Percentiles rank a stretch among this genome's conserved stretches.
These are phyloP conservation scores for Hevea brasiliensis DNA, from an alignment of 345 rosid genomes.

Conservation along the genomic window DNA sequence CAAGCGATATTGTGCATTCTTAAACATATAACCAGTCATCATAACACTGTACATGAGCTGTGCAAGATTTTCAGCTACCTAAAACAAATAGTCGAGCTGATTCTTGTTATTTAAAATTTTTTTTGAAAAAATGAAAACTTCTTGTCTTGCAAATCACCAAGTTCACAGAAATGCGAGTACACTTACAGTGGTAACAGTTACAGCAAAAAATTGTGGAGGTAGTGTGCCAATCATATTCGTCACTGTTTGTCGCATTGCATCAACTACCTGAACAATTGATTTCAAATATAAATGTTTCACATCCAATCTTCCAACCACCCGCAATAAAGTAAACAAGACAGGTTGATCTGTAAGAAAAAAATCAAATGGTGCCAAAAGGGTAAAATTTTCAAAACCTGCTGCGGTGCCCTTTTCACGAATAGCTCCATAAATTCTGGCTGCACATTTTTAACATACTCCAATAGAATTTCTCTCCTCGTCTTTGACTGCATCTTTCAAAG, in stretches of 20 bases:
- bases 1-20: constrained; percentile 82
- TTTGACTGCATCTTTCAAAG: constrained; percentile 44
- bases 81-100: constrained; percentile 26
- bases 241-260: constrained; percentile 95
- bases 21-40: constrained; percentile 99
- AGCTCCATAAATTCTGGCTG: constrained; percentile 95
- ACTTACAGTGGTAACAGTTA: constrained; percentile 84
- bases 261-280: constrained; percentile 65
- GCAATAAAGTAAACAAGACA: background rate
- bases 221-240: constrained; percentile 93
- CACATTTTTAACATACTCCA: constrained; percentile 94
- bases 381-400: constrained; percentile 52
- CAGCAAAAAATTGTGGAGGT: constrained; percentile 87
- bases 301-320: constrained; percentile 2
- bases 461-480: constrained; percentile 69
- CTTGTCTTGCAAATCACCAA: background rate
- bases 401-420: constrained; percentile 85
- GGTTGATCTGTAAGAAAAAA: background rate
- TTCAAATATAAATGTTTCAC: background rate
- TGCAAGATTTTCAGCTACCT: constrained; percentile 99
- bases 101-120: too few species aligned
- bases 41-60: constrained; percentile 93
- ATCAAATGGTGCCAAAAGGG: background rate
- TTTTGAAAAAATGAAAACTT: background rate
- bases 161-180: background rate